Conservation (phyloP, 768 basidiomycete genomes). For the Trametes punicea region DNA sequence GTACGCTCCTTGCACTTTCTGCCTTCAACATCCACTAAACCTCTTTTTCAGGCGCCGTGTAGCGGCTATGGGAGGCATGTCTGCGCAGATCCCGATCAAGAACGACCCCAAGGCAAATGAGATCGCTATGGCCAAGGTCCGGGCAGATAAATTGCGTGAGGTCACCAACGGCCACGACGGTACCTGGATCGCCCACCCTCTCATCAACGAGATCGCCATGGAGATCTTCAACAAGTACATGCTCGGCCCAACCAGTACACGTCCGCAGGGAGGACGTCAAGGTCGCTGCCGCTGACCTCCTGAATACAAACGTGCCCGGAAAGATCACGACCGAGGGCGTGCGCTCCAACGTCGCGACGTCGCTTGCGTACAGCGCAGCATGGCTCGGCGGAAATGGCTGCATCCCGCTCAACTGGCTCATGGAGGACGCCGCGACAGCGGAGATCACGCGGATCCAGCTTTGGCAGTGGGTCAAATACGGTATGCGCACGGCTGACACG, state of each 20-base stretch:
- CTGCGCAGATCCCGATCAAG: constrained; percentile 99
- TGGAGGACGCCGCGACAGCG: constrained; percentile 98
- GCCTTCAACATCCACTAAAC: not conserved
- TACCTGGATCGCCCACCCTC: constrained; percentile 98
- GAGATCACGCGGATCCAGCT: constrained; percentile 98
- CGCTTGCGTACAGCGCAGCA: constrained; percentile 87
- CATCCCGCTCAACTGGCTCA: constrained; percentile 92
- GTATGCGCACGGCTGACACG: constrained; percentile 54
- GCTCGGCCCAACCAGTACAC: constrained; percentile 99
- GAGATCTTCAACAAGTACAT: constrained; percentile 92
- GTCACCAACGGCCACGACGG: constrained; percentile 96
- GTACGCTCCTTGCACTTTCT: constrained; percentile 39
- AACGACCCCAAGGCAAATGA: constrained; percentile 91
- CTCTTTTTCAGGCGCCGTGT: constrained; percentile 76
- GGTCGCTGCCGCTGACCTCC: constrained; percentile 81
- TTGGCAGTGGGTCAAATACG: constrained; percentile 96
- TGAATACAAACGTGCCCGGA: constrained; percentile 80
- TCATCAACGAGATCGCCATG: constrained; percentile 87
- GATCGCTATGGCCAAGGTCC: constrained; percentile 90
- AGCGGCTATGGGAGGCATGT: constrained; percentile 99
- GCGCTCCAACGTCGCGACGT: constrained; percentile 80
- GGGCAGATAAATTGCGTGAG: constrained; percentile 92
- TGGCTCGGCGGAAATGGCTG: constrained; percentile 98
- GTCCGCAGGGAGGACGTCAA: constrained; percentile 87
- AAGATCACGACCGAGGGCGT: constrained; percentile 87